A percentile compares a stretch with the other conserved stretches of the same genome.
phyloP scores from a whole-genome alignment of 768 basidiomycete genomes.

The Crucibulum laeve region DNA sequence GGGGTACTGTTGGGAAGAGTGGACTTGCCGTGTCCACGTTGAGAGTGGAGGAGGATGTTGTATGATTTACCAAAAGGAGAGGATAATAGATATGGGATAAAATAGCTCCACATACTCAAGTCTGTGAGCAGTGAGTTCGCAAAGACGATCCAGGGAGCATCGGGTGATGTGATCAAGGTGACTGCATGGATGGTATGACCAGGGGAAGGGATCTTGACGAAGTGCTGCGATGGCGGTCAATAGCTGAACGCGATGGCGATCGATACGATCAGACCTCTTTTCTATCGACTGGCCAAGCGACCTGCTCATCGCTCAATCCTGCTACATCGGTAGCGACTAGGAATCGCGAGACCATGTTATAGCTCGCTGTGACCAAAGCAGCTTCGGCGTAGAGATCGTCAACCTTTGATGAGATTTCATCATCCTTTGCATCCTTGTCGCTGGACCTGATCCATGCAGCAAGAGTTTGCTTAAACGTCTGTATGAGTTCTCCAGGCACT shows the following conservation, averaged over 20 bases:
- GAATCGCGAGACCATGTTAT: conserved; percentile 72
- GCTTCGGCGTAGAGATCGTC: conserved; percentile 54
- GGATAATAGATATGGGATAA: conserved; percentile 36
- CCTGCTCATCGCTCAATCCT: conserved; percentile 39
- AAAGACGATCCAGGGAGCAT: conserved; percentile 48
- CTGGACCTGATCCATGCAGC: conserved; percentile 15
- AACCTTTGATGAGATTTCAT: conserved; percentile 20
- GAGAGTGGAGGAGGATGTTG: conserved; percentile 48
- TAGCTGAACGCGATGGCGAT: background rate
- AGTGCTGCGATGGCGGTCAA: conserved; percentile 23
- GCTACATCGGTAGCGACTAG: conserved; percentile 58
- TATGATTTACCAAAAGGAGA: conserved; percentile 10
- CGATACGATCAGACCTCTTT: conserved; percentile 28
- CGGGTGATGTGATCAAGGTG: conserved; percentile 31
- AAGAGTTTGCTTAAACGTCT: conserved; percentile 35
- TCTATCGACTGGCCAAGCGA: conserved; percentile 47
- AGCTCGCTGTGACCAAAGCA: conserved; percentile 45
- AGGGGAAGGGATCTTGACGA: conserved; percentile 29
- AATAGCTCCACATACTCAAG: conserved; percentile 41
- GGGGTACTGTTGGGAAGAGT: conserved; percentile 19
- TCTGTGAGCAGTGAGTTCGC: conserved; percentile 48
- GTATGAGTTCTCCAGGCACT: conserved; percentile 36
- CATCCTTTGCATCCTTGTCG: conserved; percentile 11
- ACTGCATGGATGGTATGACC: conserved; percentile 34
- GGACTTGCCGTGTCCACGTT: conserved; percentile 49